phyloP scores from a whole-genome alignment of 176 grass and related monocot species.

The Triticum urartu region DNA sequence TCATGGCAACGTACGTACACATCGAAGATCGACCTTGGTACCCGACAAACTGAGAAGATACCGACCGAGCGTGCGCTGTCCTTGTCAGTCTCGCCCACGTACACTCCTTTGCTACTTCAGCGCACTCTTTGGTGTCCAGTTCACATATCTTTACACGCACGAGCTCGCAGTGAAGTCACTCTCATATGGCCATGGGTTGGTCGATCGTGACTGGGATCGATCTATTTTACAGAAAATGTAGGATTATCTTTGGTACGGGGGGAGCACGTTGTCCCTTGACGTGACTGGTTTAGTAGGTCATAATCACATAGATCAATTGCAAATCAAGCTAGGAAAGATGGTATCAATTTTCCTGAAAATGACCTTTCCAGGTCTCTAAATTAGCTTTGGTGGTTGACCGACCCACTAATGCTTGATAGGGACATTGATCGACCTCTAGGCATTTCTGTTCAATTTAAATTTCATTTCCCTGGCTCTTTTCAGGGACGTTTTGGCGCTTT shows the following conservation, averaged over 20 bases:
- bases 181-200: not conserved
- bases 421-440: not conserved
- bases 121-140: too few species aligned
- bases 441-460: not conserved
- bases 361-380: not conserved
- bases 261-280: not conserved
- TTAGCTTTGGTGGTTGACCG: constrained; percentile 11
- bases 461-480: not conserved
- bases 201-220: not conserved
- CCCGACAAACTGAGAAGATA: too few species aligned
- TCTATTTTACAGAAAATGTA: too few species aligned
- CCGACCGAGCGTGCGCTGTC: too few species aligned
- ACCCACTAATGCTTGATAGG: not conserved
- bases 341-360: not conserved
- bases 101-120: not conserved
- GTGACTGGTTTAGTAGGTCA: not conserved
- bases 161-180: not conserved
- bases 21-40: too few species aligned
- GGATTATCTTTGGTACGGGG: too few species aligned
- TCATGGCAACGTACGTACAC: too few species aligned
- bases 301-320: not conserved
- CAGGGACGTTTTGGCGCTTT: not conserved
- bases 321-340: not conserved
- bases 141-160: not conserved
- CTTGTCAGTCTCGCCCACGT: not conserved